A percentile compares a stretch with the other conserved stretches of the same genome.
Conservation (phyloP, 2,329 filamentous ascomycete species). For the Sclerotinia subarctica region DNA sequence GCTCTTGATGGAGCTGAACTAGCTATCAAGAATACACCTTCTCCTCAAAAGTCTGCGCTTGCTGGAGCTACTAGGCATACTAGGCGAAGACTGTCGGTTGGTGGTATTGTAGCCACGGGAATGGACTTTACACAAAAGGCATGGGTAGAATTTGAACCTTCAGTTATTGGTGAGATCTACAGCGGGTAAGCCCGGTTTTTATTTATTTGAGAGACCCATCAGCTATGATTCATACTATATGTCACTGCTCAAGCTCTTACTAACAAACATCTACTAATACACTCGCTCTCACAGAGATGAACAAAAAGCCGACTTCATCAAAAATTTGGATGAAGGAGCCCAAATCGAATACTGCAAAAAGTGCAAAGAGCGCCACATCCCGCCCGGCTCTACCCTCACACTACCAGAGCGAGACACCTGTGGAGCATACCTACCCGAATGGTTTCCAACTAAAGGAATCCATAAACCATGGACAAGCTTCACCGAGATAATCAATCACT, state of each 20-base stretch:
- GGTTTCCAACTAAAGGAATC: conserved; percentile 30
- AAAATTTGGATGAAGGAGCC: conserved; percentile 20
- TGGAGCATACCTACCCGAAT: conserved; percentile 32
- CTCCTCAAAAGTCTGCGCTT: not conserved
- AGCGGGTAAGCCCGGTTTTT: not conserved
- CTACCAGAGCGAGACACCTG: conserved; percentile 33
- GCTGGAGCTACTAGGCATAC: not conserved
- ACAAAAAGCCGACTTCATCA: conserved; percentile 20
- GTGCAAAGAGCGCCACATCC: conserved; percentile 33
- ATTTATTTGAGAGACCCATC: not conserved
- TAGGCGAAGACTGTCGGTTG: not conserved
- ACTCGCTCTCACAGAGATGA: not conserved
- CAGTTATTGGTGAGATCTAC: conserved; percentile 17
- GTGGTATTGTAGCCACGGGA: conserved; percentile 8
- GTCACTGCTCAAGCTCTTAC: not conserved
- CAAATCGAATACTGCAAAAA: conserved; percentile 29
- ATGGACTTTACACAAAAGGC: conserved; percentile 18
- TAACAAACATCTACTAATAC: not conserved
- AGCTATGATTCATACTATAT: not conserved
- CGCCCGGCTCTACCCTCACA: conserved; percentile 27
- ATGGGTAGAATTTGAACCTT: conserved; percentile 14
- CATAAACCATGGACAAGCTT: conserved; percentile 29
- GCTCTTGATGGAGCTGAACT: conserved; percentile 18
- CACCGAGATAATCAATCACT: conserved; percentile 25
- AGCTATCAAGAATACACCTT: not conserved